Percentiles rank a stretch among this genome's conserved stretches.
Evolutionary conservation across 345 rosid species (phyloP).

Genomic region (Populus deltoides): DNA sequence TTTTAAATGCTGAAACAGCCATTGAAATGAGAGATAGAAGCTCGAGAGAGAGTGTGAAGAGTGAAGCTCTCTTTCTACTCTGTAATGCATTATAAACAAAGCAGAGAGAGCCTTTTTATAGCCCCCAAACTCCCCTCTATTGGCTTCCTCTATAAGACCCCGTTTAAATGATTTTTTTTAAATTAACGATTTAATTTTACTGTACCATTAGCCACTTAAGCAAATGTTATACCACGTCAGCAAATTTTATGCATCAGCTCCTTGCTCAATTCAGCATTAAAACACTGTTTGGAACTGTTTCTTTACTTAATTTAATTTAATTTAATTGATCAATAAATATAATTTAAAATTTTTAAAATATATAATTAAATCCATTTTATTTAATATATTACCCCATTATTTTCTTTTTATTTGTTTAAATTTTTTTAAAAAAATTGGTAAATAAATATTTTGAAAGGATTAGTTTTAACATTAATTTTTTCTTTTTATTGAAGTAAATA

Average conservation of each 20-base stretch:
- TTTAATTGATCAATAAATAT: too few species aligned
- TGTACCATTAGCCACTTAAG: conserved; percentile 19
- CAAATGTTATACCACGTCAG: background rate
- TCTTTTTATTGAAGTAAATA: too few species aligned
- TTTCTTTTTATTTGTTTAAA: too few species aligned
- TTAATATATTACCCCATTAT: too few species aligned
- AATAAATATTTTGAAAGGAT: too few species aligned
- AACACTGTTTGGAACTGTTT: too few species aligned
- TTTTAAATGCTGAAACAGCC: conserved; percentile 18
- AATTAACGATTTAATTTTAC: background rate
- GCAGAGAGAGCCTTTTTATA: conserved; percentile 27
- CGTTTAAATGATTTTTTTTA: background rate
- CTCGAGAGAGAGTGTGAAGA: background rate
- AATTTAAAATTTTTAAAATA: too few species aligned
- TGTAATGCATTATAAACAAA: background rate
- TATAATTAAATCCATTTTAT: too few species aligned
- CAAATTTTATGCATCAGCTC: background rate
- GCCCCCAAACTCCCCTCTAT: conserved; percentile 13
- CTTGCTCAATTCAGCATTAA: too few species aligned
- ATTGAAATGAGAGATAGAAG: conserved; percentile 12
- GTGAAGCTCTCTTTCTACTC: conserved; percentile 7
- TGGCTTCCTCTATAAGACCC: conserved; percentile 28
- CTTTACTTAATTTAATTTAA: too few species aligned
- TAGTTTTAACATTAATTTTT: too few species aligned
- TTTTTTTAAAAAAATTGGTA: too few species aligned